phyloP scores from a whole-genome alignment of 257 asterid species.

The Capsicum chinense region DNA sequence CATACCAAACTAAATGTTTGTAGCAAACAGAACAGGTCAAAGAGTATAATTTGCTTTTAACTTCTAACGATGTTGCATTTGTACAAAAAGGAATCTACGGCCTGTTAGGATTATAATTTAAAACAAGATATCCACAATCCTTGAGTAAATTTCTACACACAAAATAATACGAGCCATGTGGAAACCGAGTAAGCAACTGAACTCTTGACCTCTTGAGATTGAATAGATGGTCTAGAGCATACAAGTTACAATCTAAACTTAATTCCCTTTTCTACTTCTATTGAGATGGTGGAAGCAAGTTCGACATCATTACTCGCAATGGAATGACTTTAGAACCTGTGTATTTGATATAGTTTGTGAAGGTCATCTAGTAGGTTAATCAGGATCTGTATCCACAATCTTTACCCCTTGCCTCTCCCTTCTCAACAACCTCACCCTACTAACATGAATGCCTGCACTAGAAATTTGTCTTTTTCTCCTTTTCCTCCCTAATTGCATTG shows the following conservation, averaged over 20 bases:
- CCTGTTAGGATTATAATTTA: background rate
- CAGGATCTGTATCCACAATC: slow-evolving; percentile 49
- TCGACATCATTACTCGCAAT: slow-evolving; percentile 26
- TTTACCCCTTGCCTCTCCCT: slow-evolving; percentile 59
- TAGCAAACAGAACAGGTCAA: slow-evolving; percentile 9
- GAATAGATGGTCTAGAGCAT: background rate
- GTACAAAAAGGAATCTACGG: background rate
- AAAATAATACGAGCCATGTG: background rate
- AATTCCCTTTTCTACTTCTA: background rate
- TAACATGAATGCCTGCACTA: slow-evolving; percentile 45
- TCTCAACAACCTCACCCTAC: slow-evolving; percentile 71
- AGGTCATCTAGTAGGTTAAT: background rate
- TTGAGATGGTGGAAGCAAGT: background rate
- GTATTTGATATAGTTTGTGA: background rate
- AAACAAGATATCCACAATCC: background rate
- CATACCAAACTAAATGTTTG: background rate
- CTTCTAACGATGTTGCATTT: background rate
- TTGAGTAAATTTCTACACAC: background rate
- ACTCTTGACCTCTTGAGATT: background rate
- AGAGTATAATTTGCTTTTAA: background rate
- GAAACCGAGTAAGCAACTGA: slow-evolving; percentile 10
- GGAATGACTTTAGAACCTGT: slow-evolving; percentile 21
- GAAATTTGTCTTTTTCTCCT: slow-evolving; percentile 46
- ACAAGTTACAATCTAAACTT: background rate
- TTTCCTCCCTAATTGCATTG: slow-evolving; percentile 43